phyloP scores from a whole-genome alignment of 1,139 yeast genomes.

The Yamadazyma triangularis region DNA sequence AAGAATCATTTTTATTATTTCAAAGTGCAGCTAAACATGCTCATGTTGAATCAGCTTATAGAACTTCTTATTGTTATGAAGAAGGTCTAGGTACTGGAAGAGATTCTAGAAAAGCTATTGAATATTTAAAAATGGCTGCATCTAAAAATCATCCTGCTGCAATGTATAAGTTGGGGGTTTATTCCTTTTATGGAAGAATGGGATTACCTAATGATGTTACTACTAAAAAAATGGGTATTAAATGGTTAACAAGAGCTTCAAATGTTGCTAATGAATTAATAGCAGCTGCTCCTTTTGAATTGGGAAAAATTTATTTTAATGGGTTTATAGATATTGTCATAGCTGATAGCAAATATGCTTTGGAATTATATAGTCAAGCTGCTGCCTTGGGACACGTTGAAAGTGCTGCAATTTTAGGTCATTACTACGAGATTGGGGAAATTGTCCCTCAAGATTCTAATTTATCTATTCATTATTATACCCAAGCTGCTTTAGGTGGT shows the following conservation, averaged over 20 bases:
- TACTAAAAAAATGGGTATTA: slow-evolving; percentile 81
- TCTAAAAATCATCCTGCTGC: slow-evolving; percentile 92
- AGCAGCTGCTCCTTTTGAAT: slow-evolving; percentile 90
- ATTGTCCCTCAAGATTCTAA: slow-evolving; percentile 79
- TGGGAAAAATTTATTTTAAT: slow-evolving; percentile 76
- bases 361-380: slow-evolving; percentile 81
- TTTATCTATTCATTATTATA: slow-evolving; percentile 86
- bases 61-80: slow-evolving; percentile 88
- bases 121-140: slow-evolving; percentile 83
- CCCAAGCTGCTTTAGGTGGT: slow-evolving; percentile 85
- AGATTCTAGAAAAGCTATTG: slow-evolving; percentile 82
- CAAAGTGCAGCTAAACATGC: slow-evolving; percentile 92
- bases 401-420: slow-evolving; percentile 77
- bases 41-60: slow-evolving; percentile 84
- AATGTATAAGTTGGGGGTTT: slow-evolving; percentile 86
- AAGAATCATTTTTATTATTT: slow-evolving; percentile 72
- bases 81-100: slow-evolving; percentile 92
- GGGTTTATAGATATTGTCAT: slow-evolving; percentile 88
- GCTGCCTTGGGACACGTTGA: slow-evolving; percentile 85
- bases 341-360: slow-evolving; percentile 78
- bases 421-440: slow-evolving; percentile 79
- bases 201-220: slow-evolving; percentile 67
- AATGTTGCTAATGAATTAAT: slow-evolving; percentile 80
- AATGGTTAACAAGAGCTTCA: slow-evolving; percentile 88
- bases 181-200: slow-evolving; percentile 80